Evolutionary conservation across 352 stramenopile genomes (phyloP).

Genomic region (Phytophthora parvispora): DNA sequence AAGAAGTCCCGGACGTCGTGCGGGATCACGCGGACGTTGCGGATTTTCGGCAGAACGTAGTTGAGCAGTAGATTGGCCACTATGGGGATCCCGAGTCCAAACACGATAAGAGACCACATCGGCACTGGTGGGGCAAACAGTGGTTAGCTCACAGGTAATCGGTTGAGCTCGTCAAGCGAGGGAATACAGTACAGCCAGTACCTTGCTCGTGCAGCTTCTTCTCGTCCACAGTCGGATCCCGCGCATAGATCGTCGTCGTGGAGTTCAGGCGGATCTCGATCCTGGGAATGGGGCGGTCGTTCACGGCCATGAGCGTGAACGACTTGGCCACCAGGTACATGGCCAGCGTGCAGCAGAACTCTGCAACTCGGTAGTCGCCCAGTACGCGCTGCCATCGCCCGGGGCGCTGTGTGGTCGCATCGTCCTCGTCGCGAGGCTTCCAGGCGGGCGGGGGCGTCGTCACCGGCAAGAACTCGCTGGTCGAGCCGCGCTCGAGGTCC

Average conservation of each 20-base stretch:
- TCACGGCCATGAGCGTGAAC: constrained; percentile 34
- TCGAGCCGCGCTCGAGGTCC: constrained; percentile 15
- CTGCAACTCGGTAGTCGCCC: constrained; percentile 31
- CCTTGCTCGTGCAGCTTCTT: constrained; percentile 53
- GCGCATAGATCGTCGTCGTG: constrained; percentile 47
- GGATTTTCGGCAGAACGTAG: constrained; percentile 54
- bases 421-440: constrained; percentile 28
- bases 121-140: constrained; percentile 38
- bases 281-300: constrained; percentile 44
- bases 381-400: constrained; percentile 27
- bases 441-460: constrained; percentile 21
- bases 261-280: constrained; percentile 51
- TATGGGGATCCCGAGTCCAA: constrained; percentile 42
- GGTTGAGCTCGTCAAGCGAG: not conserved
- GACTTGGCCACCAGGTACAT: constrained; percentile 35
- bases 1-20: constrained; percentile 81
- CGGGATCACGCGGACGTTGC: constrained; percentile 51
- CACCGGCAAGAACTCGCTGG: constrained; percentile 22
- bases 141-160: not conserved
- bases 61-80: constrained; percentile 58
- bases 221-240: constrained; percentile 52
- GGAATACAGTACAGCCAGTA: constrained; percentile 1
- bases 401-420: constrained; percentile 9
- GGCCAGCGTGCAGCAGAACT: constrained; percentile 36
- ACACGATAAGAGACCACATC: constrained; percentile 48